Percentiles rank a stretch among this genome's conserved stretches.
Evolutionary conservation across 1,284 basidiomycete species (phyloP).

Genomic region (Heliocybe sulcata): DNA sequence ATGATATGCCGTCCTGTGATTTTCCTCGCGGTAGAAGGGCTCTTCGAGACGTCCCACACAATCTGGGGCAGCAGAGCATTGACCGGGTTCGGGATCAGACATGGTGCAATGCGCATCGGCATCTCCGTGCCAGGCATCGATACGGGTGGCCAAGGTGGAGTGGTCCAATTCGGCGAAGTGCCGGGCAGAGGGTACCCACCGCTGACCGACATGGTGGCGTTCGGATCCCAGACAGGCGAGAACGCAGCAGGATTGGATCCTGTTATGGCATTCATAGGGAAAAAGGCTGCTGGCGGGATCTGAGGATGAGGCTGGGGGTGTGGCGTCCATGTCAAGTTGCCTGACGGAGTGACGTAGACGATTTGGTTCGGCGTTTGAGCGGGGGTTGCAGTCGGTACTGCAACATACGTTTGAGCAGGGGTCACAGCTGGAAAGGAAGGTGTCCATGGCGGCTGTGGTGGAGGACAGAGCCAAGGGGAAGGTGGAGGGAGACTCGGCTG

Average conservation of each 20-base stretch:
- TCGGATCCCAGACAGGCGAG: not conserved
- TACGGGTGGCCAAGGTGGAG: conserved; percentile 22
- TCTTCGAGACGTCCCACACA: conserved; percentile 28
- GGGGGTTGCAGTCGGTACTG: not conserved
- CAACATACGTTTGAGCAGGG: not conserved
- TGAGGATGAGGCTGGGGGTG: conserved; percentile 17
- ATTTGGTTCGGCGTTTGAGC: not conserved
- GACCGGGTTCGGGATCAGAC: conserved; percentile 27
- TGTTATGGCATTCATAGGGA: not conserved
- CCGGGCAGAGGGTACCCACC: conserved; percentile 25
- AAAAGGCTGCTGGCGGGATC: conserved; percentile 12
- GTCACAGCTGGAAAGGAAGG: not conserved
- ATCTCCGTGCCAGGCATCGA: conserved; percentile 1
- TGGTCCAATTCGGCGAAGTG: conserved; percentile 19
- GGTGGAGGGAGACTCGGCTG: not conserved
- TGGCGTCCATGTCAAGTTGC: conserved; percentile 21
- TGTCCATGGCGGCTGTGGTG: not conserved
- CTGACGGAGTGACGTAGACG: not conserved
- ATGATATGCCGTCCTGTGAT: conserved; percentile 22
- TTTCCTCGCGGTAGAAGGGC: conserved; percentile 23
- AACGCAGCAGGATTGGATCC: not conserved
- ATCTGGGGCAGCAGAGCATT: conserved; percentile 23
- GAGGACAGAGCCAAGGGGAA: not conserved
- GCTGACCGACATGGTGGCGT: conserved; percentile 10
- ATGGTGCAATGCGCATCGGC: conserved; percentile 22